These are phyloP conservation scores for Fomes fomentarius DNA, from an alignment of 1,284 basidiomycete genomes.

Conservation along the genomic window DNA sequence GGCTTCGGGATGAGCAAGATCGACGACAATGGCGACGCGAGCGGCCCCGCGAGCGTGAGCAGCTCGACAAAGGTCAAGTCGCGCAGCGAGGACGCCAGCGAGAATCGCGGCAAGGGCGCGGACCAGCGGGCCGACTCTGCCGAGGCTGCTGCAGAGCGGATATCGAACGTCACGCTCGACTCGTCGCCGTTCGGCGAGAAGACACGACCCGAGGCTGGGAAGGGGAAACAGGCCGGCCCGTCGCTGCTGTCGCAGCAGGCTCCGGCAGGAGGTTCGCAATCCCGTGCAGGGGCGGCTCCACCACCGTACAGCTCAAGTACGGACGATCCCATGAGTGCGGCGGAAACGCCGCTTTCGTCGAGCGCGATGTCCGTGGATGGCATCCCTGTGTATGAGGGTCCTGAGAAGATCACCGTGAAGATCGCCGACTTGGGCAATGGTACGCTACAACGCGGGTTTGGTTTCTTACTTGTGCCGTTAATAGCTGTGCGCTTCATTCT, in stretches of 20 bases:
- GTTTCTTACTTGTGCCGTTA: constrained; percentile 10
- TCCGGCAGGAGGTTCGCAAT: constrained; percentile 31
- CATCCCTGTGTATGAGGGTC: constrained; percentile 26
- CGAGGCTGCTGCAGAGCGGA: constrained; percentile 57
- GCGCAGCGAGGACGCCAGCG: constrained; percentile 16
- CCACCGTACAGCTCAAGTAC: constrained; percentile 27
- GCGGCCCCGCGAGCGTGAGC: constrained; percentile 32
- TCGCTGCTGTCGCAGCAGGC: constrained; percentile 85
- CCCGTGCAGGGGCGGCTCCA: background rate
- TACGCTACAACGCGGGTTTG: constrained; percentile 36
- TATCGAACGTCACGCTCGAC: constrained; percentile 70
- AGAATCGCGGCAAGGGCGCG: constrained; percentile 12
- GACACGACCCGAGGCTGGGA: constrained; percentile 39
- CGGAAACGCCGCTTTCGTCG: constrained; percentile 35
- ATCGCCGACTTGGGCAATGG: constrained; percentile 97
- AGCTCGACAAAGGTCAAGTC: constrained; percentile 23
- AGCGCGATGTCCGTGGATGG: constrained; percentile 46
- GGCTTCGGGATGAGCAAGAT: constrained; percentile 92
- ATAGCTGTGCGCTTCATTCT: constrained; percentile 6
- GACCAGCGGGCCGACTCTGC: constrained; percentile 42
- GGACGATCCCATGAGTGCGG: constrained; percentile 19
- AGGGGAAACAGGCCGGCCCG: constrained; percentile 56
- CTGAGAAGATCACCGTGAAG: constrained; percentile 95
- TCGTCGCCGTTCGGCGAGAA: constrained; percentile 59
- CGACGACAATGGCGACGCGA: constrained; percentile 38